phyloP scores from a whole-genome alignment of 352 stramenopile species.

The Pythium phragmiticola region DNA sequence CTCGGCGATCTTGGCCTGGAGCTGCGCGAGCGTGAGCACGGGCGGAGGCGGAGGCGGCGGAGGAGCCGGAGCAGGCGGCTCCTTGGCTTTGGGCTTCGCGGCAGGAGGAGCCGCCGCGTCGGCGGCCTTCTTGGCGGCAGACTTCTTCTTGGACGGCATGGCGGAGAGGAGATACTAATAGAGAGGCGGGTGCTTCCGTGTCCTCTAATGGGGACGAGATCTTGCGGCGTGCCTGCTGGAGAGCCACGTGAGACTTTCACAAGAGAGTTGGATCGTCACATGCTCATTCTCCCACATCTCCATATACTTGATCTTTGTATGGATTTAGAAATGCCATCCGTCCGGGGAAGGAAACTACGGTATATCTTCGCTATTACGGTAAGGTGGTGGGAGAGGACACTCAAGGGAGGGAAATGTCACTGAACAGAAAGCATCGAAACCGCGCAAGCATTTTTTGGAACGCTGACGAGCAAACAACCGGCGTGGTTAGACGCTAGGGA shows the following conservation, averaged over 20 bases:
- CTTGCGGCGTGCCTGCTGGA: not conserved
- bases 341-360: not conserved
- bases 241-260: constrained; percentile 12
- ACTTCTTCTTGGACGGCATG: constrained; percentile 20
- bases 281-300: not conserved
- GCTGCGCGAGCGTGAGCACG: constrained; percentile 39
- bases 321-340: not conserved
- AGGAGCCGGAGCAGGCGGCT: not conserved
- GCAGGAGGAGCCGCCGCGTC: not conserved
- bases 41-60: constrained; percentile 9
- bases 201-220: not conserved
- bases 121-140: constrained; percentile 10
- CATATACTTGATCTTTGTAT: not conserved
- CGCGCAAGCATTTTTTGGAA: not conserved
- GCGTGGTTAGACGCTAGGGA: not conserved
- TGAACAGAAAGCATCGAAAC: constrained; percentile 1
- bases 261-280: constrained; percentile 11
- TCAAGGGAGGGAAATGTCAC: constrained; percentile 1
- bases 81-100: constrained; percentile 1
- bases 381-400: not conserved
- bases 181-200: not conserved
- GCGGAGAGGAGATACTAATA: not conserved
- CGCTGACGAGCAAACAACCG: not conserved
- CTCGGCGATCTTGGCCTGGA: constrained; percentile 49
- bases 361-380: constrained; percentile 2